Conservation (phyloP, 805 yeast genomes). For the Zygosaccharomyces gambellarensis region DNA sequence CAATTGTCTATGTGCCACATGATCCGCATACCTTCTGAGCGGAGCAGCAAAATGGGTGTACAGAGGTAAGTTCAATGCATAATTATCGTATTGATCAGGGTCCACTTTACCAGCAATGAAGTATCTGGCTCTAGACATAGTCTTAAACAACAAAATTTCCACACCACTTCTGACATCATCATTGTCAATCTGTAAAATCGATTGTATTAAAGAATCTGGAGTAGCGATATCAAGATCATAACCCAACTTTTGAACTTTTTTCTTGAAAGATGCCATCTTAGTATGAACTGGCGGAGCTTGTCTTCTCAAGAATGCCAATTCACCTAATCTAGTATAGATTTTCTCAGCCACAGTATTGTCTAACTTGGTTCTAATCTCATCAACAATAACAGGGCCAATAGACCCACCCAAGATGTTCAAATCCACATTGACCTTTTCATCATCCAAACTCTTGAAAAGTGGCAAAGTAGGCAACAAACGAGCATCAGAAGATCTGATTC, state of each 20-base stretch:
- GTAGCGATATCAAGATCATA: slow-evolving; percentile 67
- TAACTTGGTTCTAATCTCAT: slow-evolving; percentile 75
- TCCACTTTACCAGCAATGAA: slow-evolving; percentile 84
- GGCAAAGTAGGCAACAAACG: slow-evolving; percentile 43
- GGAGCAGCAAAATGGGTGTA: slow-evolving; percentile 96
- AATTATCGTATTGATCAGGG: slow-evolving; percentile 72
- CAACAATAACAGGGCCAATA: slow-evolving; percentile 52
- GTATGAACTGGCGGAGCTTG: slow-evolving; percentile 79
- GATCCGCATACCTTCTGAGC: slow-evolving; percentile 84
- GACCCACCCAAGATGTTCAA: slow-evolving; percentile 67
- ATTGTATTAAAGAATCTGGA: slow-evolving; percentile 64
- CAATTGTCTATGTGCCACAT: slow-evolving; percentile 87
- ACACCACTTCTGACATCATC: slow-evolving; percentile 61
- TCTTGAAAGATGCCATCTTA: slow-evolving; percentile 72
- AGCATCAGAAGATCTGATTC: slow-evolving; percentile 20
- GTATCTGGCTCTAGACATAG: slow-evolving; percentile 81
- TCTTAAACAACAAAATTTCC: slow-evolving; percentile 74
- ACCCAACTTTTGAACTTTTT: slow-evolving; percentile 63
- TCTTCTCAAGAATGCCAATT: slow-evolving; percentile 76
- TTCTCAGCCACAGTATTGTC: slow-evolving; percentile 83
- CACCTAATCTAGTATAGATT: slow-evolving; percentile 71
- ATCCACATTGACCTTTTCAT: slow-evolving; percentile 68
- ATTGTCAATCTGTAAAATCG: slow-evolving; percentile 62
- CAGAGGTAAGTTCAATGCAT: slow-evolving; percentile 72
- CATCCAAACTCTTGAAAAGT: slow-evolving; percentile 75